These are phyloP conservation scores for Naematelia aurantialba DNA, from an alignment of 768 basidiomycete species.

Conservation along the genomic window DNA sequence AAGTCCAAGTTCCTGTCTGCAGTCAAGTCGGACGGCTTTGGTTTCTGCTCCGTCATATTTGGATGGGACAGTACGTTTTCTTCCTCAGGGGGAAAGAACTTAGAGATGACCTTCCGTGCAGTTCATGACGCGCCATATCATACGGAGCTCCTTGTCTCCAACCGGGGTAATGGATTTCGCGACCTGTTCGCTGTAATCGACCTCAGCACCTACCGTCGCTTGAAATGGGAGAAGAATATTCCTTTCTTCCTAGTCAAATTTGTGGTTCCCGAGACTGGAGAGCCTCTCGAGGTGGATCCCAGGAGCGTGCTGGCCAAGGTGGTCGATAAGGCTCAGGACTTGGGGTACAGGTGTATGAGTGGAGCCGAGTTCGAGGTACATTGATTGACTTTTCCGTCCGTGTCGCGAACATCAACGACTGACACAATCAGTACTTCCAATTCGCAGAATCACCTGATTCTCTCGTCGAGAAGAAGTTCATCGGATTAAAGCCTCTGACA, in stretches of 20 bases:
- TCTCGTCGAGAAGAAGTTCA: conserved; percentile 72
- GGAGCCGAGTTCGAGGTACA: conserved; percentile 90
- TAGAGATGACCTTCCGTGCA: conserved; percentile 63
- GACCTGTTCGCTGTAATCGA: conserved; percentile 85
- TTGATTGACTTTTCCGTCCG: conserved; percentile 4
- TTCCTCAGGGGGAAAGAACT: neutral
- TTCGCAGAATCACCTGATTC: conserved; percentile 72
- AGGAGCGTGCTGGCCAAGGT: conserved; percentile 70
- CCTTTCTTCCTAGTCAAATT: conserved; percentile 93
- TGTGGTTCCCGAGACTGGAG: conserved; percentile 75
- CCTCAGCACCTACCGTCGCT: conserved; percentile 76
- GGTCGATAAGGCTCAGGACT: conserved; percentile 55
- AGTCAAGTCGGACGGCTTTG: conserved; percentile 70
- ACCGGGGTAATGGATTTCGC: conserved; percentile 83
- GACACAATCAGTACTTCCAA: conserved; percentile 53
- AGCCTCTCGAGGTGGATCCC: conserved; percentile 79
- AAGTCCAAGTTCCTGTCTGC: conserved; percentile 86
- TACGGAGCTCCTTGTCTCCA: conserved; percentile 82
- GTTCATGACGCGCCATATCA: conserved; percentile 83
- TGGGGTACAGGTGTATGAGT: conserved; percentile 63
- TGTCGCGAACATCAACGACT: neutral
- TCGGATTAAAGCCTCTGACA: conserved; percentile 71
- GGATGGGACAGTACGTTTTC: conserved; percentile 39
- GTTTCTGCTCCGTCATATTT: conserved; percentile 89
- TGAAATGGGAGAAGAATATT: conserved; percentile 86